These are phyloP conservation scores for Teratosphaeria epicoccoides DNA, from an alignment of 2,329 filamentous ascomycete genomes.

Conservation along the genomic window DNA sequence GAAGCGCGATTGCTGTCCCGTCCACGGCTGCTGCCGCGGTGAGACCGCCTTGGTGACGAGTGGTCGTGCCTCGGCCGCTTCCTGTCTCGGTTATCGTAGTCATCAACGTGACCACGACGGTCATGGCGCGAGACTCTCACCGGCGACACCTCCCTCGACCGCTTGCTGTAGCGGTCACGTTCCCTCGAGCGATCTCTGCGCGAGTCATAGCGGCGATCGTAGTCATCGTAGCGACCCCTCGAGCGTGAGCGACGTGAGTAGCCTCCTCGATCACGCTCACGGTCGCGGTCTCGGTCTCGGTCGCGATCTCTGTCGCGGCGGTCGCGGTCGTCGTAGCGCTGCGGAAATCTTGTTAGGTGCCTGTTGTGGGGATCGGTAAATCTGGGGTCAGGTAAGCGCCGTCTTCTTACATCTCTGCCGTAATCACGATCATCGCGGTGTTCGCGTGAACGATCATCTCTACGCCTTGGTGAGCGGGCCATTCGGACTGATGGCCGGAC, in stretches of 20 bases:
- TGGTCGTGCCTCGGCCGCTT: constrained; percentile 12
- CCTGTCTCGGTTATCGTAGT: constrained; percentile 13
- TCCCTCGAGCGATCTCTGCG: constrained; percentile 7
- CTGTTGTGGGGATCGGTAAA: neutral
- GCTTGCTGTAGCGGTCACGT: constrained; percentile 8
- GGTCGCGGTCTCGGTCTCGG: constrained; percentile 8
- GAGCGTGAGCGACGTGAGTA: constrained; percentile 8
- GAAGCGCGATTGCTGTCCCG: constrained; percentile 42
- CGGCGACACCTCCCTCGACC: constrained; percentile 11
- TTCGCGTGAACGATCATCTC: constrained; percentile 8
- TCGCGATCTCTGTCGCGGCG: neutral
- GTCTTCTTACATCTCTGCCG: neutral
- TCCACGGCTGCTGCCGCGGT: constrained; percentile 46
- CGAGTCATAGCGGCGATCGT: neutral
- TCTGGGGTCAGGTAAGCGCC: neutral
- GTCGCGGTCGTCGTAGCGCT: constrained; percentile 12
- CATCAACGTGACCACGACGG: constrained; percentile 11
- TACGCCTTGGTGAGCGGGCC: constrained; percentile 15
- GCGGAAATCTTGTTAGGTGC: neutral
- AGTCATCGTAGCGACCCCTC: constrained; percentile 8
- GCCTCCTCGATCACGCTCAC: constrained; percentile 11
- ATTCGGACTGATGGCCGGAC: constrained; percentile 3
- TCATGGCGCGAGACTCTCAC: constrained; percentile 13
- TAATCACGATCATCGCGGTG: constrained; percentile 6
- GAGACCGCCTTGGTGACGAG: constrained; percentile 12